phyloP scores from a whole-genome alignment of 805 yeast genomes.

The Suhomyces canberraensis region DNA sequence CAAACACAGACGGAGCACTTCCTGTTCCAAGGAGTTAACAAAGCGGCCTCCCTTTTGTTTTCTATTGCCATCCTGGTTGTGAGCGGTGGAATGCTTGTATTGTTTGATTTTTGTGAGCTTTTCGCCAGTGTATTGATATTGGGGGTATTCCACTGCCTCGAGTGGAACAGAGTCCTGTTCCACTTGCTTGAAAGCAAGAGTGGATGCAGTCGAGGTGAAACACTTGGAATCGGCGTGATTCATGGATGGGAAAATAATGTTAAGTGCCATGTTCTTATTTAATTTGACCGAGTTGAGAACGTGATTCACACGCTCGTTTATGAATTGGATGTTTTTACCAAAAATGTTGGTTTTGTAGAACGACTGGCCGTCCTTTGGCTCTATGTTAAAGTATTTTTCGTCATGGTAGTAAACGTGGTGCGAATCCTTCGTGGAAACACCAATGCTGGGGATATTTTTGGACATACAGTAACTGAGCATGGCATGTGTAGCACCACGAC shows the following conservation, averaged over 20 bases:
- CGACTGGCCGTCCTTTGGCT: slow-evolving; percentile 6
- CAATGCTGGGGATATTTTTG: slow-evolving; percentile 17
- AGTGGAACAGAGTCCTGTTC: background rate
- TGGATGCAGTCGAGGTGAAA: slow-evolving; percentile 7
- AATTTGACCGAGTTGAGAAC: slow-evolving; percentile 16
- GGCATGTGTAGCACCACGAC: slow-evolving; percentile 9
- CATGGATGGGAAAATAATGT: slow-evolving; percentile 29
- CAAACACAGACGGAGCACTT: background rate
- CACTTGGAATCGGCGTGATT: slow-evolving; percentile 23
- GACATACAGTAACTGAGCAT: slow-evolving; percentile 17
- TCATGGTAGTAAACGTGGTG: slow-evolving; percentile 32
- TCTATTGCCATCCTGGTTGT: background rate
- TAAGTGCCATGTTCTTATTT: slow-evolving; percentile 11
- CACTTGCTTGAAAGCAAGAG: slow-evolving; percentile 1
- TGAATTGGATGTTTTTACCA: slow-evolving; percentile 19
- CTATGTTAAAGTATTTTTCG: slow-evolving; percentile 24
- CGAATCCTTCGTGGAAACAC: slow-evolving; percentile 24
- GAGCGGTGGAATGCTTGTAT: background rate
- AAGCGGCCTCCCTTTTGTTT: background rate
- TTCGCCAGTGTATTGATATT: background rate
- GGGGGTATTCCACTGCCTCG: background rate
- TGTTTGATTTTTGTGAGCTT: background rate
- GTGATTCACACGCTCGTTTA: slow-evolving; percentile 21
- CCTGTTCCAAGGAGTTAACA: background rate
- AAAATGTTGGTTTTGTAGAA: slow-evolving; percentile 19